phyloP scores from a whole-genome alignment of 2,329 filamentous ascomycete species.

The Aspergillus versicolor region DNA sequence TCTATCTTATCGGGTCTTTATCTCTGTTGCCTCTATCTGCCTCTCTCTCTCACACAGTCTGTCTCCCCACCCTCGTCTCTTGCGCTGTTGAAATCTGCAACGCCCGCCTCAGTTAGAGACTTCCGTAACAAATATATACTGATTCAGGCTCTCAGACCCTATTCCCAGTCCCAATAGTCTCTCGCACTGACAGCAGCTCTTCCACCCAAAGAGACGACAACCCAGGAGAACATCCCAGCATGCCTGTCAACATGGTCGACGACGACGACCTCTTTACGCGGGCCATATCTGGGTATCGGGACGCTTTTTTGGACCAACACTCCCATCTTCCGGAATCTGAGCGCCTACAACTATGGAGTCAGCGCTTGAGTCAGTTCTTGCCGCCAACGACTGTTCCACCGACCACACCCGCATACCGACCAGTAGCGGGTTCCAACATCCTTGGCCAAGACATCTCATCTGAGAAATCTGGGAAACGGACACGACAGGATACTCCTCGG shows the following conservation, averaged over 20 bases:
- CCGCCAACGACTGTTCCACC: slow-evolving; percentile 22
- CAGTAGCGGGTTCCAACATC: slow-evolving; percentile 21
- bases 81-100: neutral
- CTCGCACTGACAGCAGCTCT: slow-evolving; percentile 34
- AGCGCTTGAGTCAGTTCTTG: slow-evolving; percentile 40
- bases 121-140: slow-evolving; percentile 6
- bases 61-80: slow-evolving; percentile 3
- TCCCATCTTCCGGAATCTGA: slow-evolving; percentile 42
- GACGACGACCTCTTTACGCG: slow-evolving; percentile 42
- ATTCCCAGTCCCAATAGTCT: slow-evolving; percentile 8
- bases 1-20: slow-evolving; percentile 11
- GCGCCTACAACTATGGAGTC: slow-evolving; percentile 42
- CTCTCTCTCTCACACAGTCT: slow-evolving; percentile 8
- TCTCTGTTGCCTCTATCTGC: slow-evolving; percentile 10
- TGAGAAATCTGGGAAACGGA: slow-evolving; percentile 42
- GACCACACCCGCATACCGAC: slow-evolving; percentile 19
- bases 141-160: slow-evolving; percentile 8
- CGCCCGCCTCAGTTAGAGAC: neutral
- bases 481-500: slow-evolving; percentile 42
- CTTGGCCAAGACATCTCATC: slow-evolving; percentile 21
- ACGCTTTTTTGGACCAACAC: slow-evolving; percentile 42
- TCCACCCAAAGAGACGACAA: slow-evolving; percentile 13
- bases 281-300: slow-evolving; percentile 43
- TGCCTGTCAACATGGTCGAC: slow-evolving; percentile 37
- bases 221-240: slow-evolving; percentile 25